phyloP scores from a whole-genome alignment of 169 alveolate species.

The Ichthyophthirius multifiliis region DNA sequence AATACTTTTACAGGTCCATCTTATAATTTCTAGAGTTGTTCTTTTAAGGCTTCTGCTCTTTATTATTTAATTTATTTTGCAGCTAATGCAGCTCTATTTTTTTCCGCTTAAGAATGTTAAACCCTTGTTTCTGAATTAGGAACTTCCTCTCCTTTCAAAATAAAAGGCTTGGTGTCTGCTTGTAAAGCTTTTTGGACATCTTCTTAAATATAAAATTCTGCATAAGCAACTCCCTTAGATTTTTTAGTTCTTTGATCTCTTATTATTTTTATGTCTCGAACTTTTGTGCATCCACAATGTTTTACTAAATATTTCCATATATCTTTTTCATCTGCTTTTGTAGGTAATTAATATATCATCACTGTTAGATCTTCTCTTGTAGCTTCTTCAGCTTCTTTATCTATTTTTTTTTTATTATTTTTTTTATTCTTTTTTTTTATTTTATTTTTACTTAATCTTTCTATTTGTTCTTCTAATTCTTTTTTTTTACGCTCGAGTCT shows the following conservation, averaged over 20 bases:
- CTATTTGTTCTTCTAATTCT: background rate
- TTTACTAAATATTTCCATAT: constrained; percentile 93
- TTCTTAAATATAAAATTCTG: constrained; percentile 96
- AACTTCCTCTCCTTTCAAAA: constrained; percentile 13
- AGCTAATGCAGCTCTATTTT: constrained; percentile 97
- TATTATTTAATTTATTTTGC: constrained; percentile 63
- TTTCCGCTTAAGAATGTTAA: constrained; percentile 98
- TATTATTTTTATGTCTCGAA: constrained; percentile 95
- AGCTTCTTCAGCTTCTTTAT: constrained; percentile 94
- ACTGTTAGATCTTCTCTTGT: constrained; percentile 97
- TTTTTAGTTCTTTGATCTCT: constrained; percentile 95
- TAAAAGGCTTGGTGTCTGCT: constrained; percentile 54
- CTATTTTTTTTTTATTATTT: background rate
- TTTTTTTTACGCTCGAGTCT: background rate
- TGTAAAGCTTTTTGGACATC: constrained; percentile 94
- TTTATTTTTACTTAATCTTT: background rate
- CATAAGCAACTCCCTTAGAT: constrained; percentile 97
- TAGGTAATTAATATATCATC: constrained; percentile 90
- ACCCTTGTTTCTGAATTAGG: background rate
- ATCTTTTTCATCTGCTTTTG: constrained; percentile 95
- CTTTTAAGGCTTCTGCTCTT: constrained; percentile 54
- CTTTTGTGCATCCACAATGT: constrained; percentile 91
- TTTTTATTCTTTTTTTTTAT: background rate
- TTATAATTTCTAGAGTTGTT: constrained; percentile 71
- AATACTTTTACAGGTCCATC: constrained; percentile 88